These are phyloP conservation scores for Colletotrichum euphorbiae DNA, from an alignment of 2,329 filamentous ascomycete species.

Conservation along the genomic window DNA sequence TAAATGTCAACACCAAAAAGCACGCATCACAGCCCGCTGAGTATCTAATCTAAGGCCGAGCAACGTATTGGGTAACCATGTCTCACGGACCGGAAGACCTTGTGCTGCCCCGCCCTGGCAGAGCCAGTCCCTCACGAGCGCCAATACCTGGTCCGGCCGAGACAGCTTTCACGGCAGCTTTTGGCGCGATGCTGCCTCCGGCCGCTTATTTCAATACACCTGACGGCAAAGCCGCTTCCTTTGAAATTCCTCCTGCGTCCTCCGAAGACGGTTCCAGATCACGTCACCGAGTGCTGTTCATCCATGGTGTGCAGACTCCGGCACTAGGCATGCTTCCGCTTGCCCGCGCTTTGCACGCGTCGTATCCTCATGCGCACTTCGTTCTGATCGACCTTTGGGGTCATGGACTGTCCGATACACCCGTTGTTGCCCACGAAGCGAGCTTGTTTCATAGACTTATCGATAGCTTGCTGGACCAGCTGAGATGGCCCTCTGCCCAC, in stretches of 20 bases:
- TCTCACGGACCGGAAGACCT: not conserved
- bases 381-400: slow-evolving; percentile 64
- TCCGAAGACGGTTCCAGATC: not conserved
- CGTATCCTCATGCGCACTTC: slow-evolving; percentile 52
- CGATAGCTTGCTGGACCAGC: slow-evolving; percentile 50
- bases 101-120: slow-evolving; percentile 12
- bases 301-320: slow-evolving; percentile 65
- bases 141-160: slow-evolving; percentile 53
- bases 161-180: slow-evolving; percentile 49
- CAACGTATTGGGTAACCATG: not conserved
- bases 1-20: not conserved
- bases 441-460: slow-evolving; percentile 57
- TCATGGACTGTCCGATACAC: slow-evolving; percentile 64
- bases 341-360: slow-evolving; percentile 48
- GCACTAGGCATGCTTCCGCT: slow-evolving; percentile 61
- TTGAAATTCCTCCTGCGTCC: slow-evolving; percentile 46
- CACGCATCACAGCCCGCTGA: not conserved
- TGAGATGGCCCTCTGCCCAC: slow-evolving; percentile 57
- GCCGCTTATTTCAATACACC: slow-evolving; percentile 49
- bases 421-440: slow-evolving; percentile 53
- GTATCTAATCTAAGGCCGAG: not conserved
- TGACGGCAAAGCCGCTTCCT: slow-evolving; percentile 55
- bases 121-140: not conserved
- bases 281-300: slow-evolving; percentile 52
- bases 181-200: slow-evolving; percentile 53